phyloP scores from a whole-genome alignment of 306 rosid genomes.

The Echinosophora koreensis region DNA sequence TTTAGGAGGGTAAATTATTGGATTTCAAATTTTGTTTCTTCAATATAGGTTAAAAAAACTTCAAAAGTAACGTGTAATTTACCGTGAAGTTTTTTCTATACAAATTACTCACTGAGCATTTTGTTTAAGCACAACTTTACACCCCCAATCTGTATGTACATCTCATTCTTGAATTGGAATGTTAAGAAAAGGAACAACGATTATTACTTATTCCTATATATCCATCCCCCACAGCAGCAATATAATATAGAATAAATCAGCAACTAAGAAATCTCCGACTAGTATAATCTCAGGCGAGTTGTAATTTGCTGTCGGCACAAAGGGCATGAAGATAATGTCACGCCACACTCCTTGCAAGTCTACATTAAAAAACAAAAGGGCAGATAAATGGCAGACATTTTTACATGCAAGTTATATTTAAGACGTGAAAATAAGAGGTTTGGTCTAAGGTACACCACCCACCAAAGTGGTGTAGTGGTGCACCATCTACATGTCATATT shows the following conservation, averaged over 20 bases:
- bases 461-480: too few relatives aligned
- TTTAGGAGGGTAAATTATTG: not conserved
- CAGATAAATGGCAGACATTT: constrained; percentile 16
- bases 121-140: constrained; percentile 7
- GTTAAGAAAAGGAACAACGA: constrained; percentile 17
- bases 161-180: constrained; percentile 12
- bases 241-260: not conserved
- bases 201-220: not conserved
- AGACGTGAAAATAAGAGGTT: too few relatives aligned
- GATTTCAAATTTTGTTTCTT: not conserved
- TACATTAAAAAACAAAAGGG: constrained; percentile 33
- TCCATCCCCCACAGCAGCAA: not conserved
- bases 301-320: constrained; percentile 79
- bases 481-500: too few relatives aligned
- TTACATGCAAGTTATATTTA: constrained; percentile 26
- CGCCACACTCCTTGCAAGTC: constrained; percentile 97
- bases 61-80: not conserved
- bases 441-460: too few relatives aligned
- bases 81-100: not conserved
- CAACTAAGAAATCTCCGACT: constrained; percentile 20
- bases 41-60: not conserved
- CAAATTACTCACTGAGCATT: not conserved
- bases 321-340: constrained; percentile 71
- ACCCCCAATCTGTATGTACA: constrained; percentile 33
- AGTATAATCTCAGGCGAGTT: constrained; percentile 75